phyloP scores from a whole-genome alignment of 257 asterid species.

The Solanum sejunctum region DNA sequence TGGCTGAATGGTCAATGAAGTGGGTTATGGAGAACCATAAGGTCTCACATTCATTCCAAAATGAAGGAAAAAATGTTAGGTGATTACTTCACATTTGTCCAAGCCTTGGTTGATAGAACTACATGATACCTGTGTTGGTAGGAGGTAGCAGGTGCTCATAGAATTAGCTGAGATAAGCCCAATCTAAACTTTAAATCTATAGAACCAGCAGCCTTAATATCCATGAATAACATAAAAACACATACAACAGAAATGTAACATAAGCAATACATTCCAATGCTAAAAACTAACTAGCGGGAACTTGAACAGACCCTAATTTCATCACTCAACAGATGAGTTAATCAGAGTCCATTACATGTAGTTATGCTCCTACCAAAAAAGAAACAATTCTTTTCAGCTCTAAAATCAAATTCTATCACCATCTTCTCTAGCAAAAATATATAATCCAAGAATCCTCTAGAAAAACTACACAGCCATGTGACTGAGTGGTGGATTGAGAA shows the following conservation, averaged over 20 bases:
- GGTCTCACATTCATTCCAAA: neutral
- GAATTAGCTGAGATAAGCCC: neutral
- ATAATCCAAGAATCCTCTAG: neutral
- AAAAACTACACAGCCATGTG: neutral
- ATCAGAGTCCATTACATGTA: neutral
- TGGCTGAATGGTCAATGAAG: neutral
- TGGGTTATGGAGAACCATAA: neutral
- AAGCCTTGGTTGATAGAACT: neutral
- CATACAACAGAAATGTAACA: neutral
- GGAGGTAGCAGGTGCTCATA: neutral
- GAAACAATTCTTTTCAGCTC: neutral
- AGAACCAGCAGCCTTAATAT: neutral
- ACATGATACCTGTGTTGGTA: neutral
- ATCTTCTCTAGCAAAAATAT: neutral
- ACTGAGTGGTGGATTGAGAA: neutral
- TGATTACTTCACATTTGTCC: neutral
- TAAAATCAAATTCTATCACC: neutral
- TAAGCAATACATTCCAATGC: neutral
- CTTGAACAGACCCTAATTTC: neutral
- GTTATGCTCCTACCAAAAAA: neutral
- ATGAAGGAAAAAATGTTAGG: neutral
- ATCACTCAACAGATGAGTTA: neutral
- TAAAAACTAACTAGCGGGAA: neutral
- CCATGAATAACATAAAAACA: neutral
- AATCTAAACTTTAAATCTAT: neutral